Base-by-base conservation (phyloP, 768 basidiomycete genomes). In the Fomitopsis pulvina region DNA sequence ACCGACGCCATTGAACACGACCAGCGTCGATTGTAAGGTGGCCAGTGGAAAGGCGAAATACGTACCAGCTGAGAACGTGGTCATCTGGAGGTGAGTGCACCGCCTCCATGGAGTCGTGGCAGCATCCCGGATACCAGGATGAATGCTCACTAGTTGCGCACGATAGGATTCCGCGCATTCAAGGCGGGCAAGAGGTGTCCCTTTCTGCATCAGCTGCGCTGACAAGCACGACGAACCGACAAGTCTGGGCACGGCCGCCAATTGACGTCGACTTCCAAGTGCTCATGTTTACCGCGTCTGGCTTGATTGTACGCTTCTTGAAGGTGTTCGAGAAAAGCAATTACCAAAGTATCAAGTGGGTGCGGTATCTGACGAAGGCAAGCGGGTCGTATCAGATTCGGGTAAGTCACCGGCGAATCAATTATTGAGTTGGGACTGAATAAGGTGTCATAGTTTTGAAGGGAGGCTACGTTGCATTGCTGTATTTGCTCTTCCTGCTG, bases 221-320 rank as follows among this genome's bases (percentile, higher is more conserved):
- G 53, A 91, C 94, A 1, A 80, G 82, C 52, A 95, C 92, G 27
- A 99, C 96, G 0, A 78, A 82, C 52, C 84, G 92, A 28, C 93
- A 97, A 76, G 85, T 95, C 3, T 99, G 96, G 96, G 93, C 94
- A 2, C 76, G 96, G 48, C 96, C 96, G 16, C 96, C 96, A 6
- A 98, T 99, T 61, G 91, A 95, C 57, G 85, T 98, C 55, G 96
- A 99, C 66, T 99, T 99, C 70, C 92, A 94, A 71, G 96, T 99
- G 50, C 76, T 99, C 58, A 99, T 99, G 96, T 92, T 98, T 68
- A 98, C 96, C 0, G 78, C 96, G 10, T 97, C 95, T 10, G 96
- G 96, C 1, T 66, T 99, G 60, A 87, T 95, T 45, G 96, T 99
- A 38, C 80, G 95, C 47, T 99, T 97, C 77, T 70, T 99, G 62